phyloP scores from a whole-genome alignment of 129 eudicot species.

The Tanacetum coccineum region DNA sequence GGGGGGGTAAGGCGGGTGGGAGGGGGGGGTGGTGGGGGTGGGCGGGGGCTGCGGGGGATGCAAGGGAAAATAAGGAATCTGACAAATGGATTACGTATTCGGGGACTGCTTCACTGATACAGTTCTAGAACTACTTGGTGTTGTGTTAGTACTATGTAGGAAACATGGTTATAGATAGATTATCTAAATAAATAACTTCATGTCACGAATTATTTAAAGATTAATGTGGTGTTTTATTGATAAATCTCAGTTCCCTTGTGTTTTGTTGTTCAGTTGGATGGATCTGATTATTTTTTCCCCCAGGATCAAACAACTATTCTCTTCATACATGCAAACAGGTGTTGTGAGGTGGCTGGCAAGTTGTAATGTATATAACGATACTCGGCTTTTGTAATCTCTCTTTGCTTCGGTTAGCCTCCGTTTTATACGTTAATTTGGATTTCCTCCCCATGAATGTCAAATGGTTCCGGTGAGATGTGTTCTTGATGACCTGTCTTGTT shows the following conservation, averaged over 20 bases:
- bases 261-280: background rate
- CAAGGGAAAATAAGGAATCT: background rate
- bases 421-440: no score
- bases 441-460: no score
- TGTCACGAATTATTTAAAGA: background rate
- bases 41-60: no score
- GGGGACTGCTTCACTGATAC: background rate
- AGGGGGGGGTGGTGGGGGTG: no score
- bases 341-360: no score
- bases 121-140: background rate
- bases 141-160: conserved; percentile 12
- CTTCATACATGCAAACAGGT: no score
- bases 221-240: background rate
- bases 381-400: no score
- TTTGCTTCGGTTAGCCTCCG: no score
- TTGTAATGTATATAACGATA: no score
- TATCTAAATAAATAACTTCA: background rate
- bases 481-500: no score
- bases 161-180: background rate
- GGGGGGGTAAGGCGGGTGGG: no score
- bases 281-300: background rate
- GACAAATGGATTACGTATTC: background rate
- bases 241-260: background rate
- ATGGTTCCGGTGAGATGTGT: no score
- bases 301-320: background rate